A percentile compares a stretch with the other conserved stretches of the same genome.
phyloP scores from a whole-genome alignment of 129 eudicot genomes.

The Pseudognaphalium luteoalbum region DNA sequence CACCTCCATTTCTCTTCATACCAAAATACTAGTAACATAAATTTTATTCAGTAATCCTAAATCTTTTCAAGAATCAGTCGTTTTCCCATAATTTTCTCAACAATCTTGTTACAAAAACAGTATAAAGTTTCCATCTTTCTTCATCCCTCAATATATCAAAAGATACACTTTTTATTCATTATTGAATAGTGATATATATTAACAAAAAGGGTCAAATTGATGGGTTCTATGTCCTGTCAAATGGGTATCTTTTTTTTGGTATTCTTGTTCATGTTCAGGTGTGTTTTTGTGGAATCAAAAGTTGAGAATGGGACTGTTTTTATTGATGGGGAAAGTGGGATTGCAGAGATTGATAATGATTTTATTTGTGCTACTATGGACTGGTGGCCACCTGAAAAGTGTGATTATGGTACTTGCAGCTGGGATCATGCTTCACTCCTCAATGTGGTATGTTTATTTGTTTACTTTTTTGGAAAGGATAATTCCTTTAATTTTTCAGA shows the following conservation, averaged over 20 bases:
- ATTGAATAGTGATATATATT: background rate
- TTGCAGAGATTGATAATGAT: slow-evolving; percentile 61
- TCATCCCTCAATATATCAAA: background rate
- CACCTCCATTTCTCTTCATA: background rate
- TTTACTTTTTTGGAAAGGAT: background rate
- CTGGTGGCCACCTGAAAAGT: slow-evolving; percentile 99
- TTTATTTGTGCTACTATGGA: slow-evolving; percentile 88
- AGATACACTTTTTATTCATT: background rate
- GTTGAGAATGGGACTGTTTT: slow-evolving; percentile 41
- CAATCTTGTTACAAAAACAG: background rate
- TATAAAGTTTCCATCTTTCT: background rate
- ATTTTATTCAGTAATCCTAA: slow-evolving; percentile 1
- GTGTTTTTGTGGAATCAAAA: slow-evolving; percentile 35
- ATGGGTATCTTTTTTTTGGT: slow-evolving; percentile 45
- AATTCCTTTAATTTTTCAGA: background rate
- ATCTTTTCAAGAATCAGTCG: background rate
- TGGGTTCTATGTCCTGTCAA: slow-evolving; percentile 44
- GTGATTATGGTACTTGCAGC: slow-evolving; percentile 89
- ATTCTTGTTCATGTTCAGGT: slow-evolving; percentile 33
- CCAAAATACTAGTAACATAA: background rate
- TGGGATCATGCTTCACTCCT: slow-evolving; percentile 91
- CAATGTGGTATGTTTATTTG: slow-evolving; percentile 50
- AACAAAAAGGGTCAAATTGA: slow-evolving; percentile 2
- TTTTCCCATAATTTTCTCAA: slow-evolving; percentile 11
- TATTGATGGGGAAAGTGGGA: slow-evolving; percentile 53